Evolutionary conservation across 495 filamentous ascomycete species (phyloP).

Genomic region (Monascus purpureus): DNA sequence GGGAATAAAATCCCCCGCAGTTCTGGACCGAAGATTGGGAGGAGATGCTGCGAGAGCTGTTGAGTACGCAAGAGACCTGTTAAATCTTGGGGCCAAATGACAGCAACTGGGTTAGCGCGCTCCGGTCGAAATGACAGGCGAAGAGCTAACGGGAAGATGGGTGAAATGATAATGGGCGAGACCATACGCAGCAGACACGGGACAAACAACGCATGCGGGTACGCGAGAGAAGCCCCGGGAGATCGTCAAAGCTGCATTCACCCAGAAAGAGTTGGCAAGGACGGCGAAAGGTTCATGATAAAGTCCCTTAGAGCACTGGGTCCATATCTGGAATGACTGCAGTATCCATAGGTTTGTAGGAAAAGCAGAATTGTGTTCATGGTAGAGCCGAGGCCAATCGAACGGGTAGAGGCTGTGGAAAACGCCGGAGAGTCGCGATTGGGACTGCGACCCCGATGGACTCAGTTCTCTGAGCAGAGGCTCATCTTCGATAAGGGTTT

Average conservation of each 20-base stretch:
- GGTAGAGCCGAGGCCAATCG: not conserved
- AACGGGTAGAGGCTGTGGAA: not conserved
- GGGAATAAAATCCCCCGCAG: not conserved
- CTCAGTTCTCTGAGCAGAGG: not conserved
- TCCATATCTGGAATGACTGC: no score
- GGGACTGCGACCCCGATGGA: no score
- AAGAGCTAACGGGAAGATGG: not conserved
- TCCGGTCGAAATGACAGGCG: not conserved
- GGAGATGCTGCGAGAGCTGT: not conserved
- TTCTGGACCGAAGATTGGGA: not conserved
- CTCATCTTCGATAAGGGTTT: not conserved
- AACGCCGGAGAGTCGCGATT: no score
- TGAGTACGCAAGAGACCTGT: not conserved
- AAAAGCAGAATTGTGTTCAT: not conserved
- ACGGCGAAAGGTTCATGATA: no score
- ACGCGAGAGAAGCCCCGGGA: no score
- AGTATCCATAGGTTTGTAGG: not conserved
- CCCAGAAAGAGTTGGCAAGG: no score
- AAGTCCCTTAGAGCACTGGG: no score
- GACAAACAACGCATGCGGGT: not conserved
- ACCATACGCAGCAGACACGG: not conserved
- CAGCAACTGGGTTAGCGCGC: conserved; percentile 2
- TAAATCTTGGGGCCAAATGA: conserved; percentile 2
- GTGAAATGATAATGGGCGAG: not conserved
- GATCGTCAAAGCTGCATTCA: no score